Evolutionary conservation across 164 flowering plant genomes (phyloP).

Genomic region (Vitis rupestris): DNA sequence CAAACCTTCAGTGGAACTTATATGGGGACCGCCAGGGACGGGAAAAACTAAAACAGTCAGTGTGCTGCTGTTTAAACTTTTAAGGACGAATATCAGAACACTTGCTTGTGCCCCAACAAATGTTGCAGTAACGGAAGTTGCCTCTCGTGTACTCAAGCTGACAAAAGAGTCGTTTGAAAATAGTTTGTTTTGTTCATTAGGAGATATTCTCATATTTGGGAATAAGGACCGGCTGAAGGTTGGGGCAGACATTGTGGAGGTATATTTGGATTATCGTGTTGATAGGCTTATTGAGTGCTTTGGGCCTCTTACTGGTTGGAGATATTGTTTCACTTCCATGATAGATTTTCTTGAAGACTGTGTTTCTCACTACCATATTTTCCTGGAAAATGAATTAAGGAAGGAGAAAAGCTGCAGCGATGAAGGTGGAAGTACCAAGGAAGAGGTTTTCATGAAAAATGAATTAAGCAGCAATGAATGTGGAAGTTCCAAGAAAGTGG

Average conservation of each 20-base stretch:
- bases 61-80: slow-evolving; percentile 36
- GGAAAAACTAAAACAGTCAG: slow-evolving; percentile 73
- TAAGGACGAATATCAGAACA: slow-evolving; percentile 38
- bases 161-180: slow-evolving; percentile 23
- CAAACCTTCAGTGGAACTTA: slow-evolving; percentile 39
- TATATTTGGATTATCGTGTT: slow-evolving; percentile 62
- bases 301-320: slow-evolving; percentile 47
- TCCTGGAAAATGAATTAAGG: slow-evolving; percentile 30
- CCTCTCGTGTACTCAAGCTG: slow-evolving; percentile 44
- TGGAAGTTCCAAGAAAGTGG: not conserved
- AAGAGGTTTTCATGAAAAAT: not conserved
- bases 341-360: slow-evolving; percentile 49
- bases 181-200: slow-evolving; percentile 29
- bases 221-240: slow-evolving; percentile 45
- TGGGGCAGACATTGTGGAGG: slow-evolving; percentile 38
- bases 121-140: slow-evolving; percentile 58
- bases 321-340: slow-evolving; percentile 30
- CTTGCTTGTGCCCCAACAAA: slow-evolving; percentile 80
- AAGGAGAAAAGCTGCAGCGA: slow-evolving; percentile 3
- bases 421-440: slow-evolving; percentile 1
- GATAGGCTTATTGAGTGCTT: slow-evolving; percentile 43
- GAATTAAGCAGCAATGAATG: not conserved
- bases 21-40: slow-evolving; percentile 91
- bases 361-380: slow-evolving; percentile 31
- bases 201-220: slow-evolving; percentile 71